Evolutionary conservation across 2,329 filamentous ascomycete genomes (phyloP), one percentile per base, ranked within the genome.

Genomic region (Escovopsis weberi): DNA sequence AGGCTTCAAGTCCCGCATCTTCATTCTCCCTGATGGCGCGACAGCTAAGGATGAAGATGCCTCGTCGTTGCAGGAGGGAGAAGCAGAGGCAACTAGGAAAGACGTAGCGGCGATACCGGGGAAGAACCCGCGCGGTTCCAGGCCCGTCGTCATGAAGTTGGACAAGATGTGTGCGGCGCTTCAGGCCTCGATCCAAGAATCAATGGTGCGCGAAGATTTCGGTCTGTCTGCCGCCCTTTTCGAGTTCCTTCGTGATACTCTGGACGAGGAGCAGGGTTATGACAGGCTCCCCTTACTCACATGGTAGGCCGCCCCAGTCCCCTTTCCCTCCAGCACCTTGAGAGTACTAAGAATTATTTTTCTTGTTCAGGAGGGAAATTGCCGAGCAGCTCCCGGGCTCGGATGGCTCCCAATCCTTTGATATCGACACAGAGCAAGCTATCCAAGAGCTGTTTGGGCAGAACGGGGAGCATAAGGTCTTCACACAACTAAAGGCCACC

Each of bases 1-100:
- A 19, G 52, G 46, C 2, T 52, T 58, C 26, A 53, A 62, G 38
- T 51, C 47, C 9, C 48, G 49, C 5, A 48, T 55, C 2, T 64
- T 65, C 44, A 55, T 64, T n/a, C 48, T 65, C 11, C 61, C 63
- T 2, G 63, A 66, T 39, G 51, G 51, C 5, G 50, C 62, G 45
- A 50, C 51, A 10, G 56, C 59, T 6, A 47, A 48, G 2, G 49
- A 37, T 8, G 38, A 28, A 15, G 41, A 39, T 12, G 23, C 23
- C 6, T 6, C 23, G 6, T 6, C 23, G 23, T 23, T 23, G 23
- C 4, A 23, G 23, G 23, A 23, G 23, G 23, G 23, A 23, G 23
- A 23, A 23, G 23, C 23, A 23, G 23, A 23, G 4, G 23, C 4
- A 6, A 23, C 30, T 18, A 15, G 35, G 39, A 10, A 39, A 44